Base-by-base conservation (phyloP, 129 eudicot species). In the Helianthus tuberosus region DNA sequence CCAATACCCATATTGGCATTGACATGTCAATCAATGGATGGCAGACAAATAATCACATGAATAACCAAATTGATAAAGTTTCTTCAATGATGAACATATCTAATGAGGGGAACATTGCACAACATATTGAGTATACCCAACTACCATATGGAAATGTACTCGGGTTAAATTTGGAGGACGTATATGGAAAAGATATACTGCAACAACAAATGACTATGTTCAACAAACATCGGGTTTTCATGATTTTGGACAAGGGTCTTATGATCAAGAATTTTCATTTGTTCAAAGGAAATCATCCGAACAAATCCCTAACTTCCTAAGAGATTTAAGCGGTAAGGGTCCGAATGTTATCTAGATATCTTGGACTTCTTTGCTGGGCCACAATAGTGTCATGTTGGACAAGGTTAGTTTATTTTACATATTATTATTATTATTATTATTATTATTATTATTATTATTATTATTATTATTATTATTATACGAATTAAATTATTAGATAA, bases 1-100 rank as follows among this genome's bases (percentile, higher is more conserved):
- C 27, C 32, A 63, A 43, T 62, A 52, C 35, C 4, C 27, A 9
- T 39, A 32, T 78, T 51, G 77, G 71, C 38, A 41, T 62, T 11
- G 52, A 53, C 41, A 49, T 63, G 48, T 51, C 77, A 62, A 43
- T 78, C 15, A 63, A 71, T 16, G 72, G 72, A 50, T 70, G 72
- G 71, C 66, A 53, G 3, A 50, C 54, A 36, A 70, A 20, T 25
- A 60, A 59, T 10, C 71, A 50, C 10, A 61, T 49, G 71, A 77
- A 43, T 27, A 44, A 78, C 44, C 66, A 70, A 39, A 44, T 38
- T n/a, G 43, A 16, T 6, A 11, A 27, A 52, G 43, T 48, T n/a
- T 68, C 60, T 5, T 48, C 59, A 3, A 13, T 32, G 46, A 7
- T 59, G 16, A 77, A 59, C 36, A 63, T 43, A 36, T 35, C 32